Evolutionary conservation across 2,329 filamentous ascomycete genomes (phyloP), one percentile per base, ranked within the genome.

Genomic region (Alternaria triticimaculans): DNA sequence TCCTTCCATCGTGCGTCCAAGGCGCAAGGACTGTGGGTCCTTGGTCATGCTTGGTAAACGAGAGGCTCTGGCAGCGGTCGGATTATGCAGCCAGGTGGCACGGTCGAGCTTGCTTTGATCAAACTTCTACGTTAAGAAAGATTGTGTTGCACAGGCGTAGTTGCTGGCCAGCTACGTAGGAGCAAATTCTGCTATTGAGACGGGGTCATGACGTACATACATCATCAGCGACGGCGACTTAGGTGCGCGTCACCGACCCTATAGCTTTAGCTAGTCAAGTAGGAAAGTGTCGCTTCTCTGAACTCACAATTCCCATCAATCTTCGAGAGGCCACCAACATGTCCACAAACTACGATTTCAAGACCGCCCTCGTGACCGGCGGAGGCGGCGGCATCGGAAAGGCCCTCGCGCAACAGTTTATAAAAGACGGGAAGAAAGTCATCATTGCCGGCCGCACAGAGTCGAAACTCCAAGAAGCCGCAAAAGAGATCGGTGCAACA

Each of bases 391-490:
- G 86, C 33, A 85, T 88, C 21, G 85, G 86, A 55, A 81, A 81
- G 59, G 84, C 82, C 2, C 76, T 87, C 18, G 80, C 84, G 0
- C 71, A 84, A 50, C 83, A 84, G 61, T 78, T 87, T 55, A 78
- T 85, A 56, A 58, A 59, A 28, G 64, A 69, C 57, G 81, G 81
- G 55, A 86, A 86, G 64, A 84, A 83, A 55, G 83, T 87, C 51
- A 80, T 88, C 60, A 83, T 87, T 57, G 83, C 80, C 26, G 84
- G 86, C 3, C 83, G 86, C 10, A 89, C 86, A 4, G 85, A 88
- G 67, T 83, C 83, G 1, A 88, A 84, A 3, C 81, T 89, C 1
- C 74, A 82, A 55, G 65, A 74, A 1, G 81, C 86, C 0, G 76
- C 81, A 2, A 69, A 77, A 49, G 78, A 82, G 33, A 80, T 88